Percentiles rank a stretch among this genome's conserved stretches.
Evolutionary conservation across 768 basidiomycete species (phyloP).

Genomic region (Russula dissimulans): DNA sequence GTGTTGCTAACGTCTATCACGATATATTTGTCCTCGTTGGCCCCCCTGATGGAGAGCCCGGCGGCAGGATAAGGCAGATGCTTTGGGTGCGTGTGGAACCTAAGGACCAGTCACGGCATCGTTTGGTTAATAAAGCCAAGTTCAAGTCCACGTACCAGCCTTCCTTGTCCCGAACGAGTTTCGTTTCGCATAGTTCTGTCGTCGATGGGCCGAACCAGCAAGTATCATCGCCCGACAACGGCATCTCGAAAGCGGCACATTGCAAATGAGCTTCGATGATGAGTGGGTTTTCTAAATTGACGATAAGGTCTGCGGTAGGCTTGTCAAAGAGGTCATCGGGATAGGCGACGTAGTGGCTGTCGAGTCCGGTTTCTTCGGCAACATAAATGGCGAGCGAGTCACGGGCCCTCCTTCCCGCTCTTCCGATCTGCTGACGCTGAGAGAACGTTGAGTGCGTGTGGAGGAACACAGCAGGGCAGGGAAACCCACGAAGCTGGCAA

Average conservation of each 20-base stretch:
- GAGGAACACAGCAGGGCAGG: too few species aligned
- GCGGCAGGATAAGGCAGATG: constrained; percentile 70
- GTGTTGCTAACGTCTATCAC: constrained; percentile 54
- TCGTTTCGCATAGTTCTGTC: constrained; percentile 48
- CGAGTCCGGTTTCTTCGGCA: constrained; percentile 57
- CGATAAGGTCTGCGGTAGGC: constrained; percentile 48
- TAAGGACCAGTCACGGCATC: constrained; percentile 22
- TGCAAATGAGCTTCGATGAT: constrained; percentile 81
- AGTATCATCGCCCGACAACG: constrained; percentile 54
- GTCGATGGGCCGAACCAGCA: constrained; percentile 63
- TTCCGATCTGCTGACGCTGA: constrained; percentile 82
- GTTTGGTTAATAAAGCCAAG: background rate
- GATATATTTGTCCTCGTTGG: constrained; percentile 68
- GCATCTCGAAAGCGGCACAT: constrained; percentile 84
- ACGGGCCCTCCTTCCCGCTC: constrained; percentile 72
- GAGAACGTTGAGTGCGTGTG: background rate
- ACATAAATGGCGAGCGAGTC: constrained; percentile 74
- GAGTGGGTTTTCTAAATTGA: constrained; percentile 67
- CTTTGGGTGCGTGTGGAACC: constrained; percentile 78
- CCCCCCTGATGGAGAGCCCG: constrained; percentile 65
- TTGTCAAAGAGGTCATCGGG: constrained; percentile 64
- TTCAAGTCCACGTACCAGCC: constrained; percentile 49
- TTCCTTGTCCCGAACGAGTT: constrained; percentile 59
- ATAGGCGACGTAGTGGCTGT: constrained; percentile 62
- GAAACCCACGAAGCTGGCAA: constrained; percentile 67